These are phyloP conservation scores for Zychaea mexicana DNA, from an alignment of 371 early-diverging fungal species.

Conservation along the genomic window DNA sequence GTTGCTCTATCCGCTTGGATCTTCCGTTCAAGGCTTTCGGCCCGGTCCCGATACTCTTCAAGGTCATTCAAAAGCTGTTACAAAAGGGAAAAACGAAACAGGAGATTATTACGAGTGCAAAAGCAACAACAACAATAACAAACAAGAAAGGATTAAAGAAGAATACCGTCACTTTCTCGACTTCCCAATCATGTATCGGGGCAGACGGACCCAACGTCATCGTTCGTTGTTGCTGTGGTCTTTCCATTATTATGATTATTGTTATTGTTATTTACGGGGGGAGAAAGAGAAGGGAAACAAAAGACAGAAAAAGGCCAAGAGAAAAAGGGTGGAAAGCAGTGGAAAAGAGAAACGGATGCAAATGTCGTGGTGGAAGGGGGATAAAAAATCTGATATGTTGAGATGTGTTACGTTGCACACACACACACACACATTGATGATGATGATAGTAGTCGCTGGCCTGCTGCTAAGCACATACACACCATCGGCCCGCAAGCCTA, in stretches of 20 bases:
- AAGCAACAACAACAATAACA: too few relatives aligned
- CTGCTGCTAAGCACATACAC: too few relatives aligned
- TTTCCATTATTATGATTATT: background rate
- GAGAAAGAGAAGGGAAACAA: background rate
- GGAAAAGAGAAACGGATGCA: conserved; percentile 4
- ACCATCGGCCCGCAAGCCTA: too few relatives aligned
- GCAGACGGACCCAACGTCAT: conserved; percentile 16
- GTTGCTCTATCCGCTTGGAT: conserved; percentile 24
- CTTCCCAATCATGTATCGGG: conserved; percentile 36
- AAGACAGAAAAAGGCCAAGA: too few relatives aligned
- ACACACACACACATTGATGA: background rate
- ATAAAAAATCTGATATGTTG: background rate
- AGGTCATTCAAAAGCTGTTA: conserved; percentile 28
- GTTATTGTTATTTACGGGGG: background rate
- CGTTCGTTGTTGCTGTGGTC: conserved; percentile 13
- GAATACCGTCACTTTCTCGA: conserved; percentile 28
- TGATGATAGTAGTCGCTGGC: too few relatives aligned
- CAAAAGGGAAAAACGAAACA: too few relatives aligned
- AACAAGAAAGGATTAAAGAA: background rate
- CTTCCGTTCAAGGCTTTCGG: conserved; percentile 10
- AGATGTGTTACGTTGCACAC: background rate
- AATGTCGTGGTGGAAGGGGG: background rate
- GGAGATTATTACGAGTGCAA: too few relatives aligned
- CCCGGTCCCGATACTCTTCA: conserved; percentile 23
- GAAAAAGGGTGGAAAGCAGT: conserved; percentile 3